Evolutionary conservation across 352 stramenopile species (phyloP), one percentile per base, ranked within the genome.

Genomic region (Pelagophyceae sp.): DNA sequence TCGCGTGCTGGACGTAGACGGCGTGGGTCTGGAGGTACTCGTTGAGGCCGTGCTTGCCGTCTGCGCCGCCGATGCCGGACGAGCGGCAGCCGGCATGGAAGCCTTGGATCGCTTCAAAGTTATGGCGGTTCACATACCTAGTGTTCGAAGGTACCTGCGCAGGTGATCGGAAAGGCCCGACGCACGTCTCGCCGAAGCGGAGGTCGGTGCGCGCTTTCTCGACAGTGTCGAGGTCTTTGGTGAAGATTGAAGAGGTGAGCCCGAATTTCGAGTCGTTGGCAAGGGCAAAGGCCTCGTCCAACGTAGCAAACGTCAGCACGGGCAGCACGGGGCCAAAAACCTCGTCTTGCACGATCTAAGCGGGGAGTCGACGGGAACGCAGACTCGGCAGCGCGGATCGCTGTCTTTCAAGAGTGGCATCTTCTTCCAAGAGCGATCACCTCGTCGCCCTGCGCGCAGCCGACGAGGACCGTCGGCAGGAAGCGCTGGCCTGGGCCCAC

Each of bases 231-330:
- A 77, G 83, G 77, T 89, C 81, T 25, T 77, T 83, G 6, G 88
- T 88, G 75, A 92, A 94, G 67, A 94, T 83, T 2, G 87, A 87
- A 1, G 86, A 84, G 33, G 89, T 93, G 76, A 94, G 81, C 17
- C 89, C 89, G 79, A 88, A 94, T 77, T 88, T 84, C 76, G 86
- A 91, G 63, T 90, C 85, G 82, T 93, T 93, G 58, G 93, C 91
- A 80, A 86, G 86, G 38, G 80, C n/a, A 51, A 94, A 82, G 37
- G 89, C 88, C 54, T 93, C 89, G 19, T 86, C 81, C 71, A 92
- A 86, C 60, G 86, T 91, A 51, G 79, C 82, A 19, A 94, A 88
- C 60, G 85, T 84, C 80, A 91, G 82, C 32, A 94, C 83, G 51
- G 76, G 70, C 5, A 94, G 81, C 63, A 94, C 90, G 37, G 89